Evolutionary conservation across 257 asterid species (phyloP).

Genomic region (Przewalskia tangutica): DNA sequence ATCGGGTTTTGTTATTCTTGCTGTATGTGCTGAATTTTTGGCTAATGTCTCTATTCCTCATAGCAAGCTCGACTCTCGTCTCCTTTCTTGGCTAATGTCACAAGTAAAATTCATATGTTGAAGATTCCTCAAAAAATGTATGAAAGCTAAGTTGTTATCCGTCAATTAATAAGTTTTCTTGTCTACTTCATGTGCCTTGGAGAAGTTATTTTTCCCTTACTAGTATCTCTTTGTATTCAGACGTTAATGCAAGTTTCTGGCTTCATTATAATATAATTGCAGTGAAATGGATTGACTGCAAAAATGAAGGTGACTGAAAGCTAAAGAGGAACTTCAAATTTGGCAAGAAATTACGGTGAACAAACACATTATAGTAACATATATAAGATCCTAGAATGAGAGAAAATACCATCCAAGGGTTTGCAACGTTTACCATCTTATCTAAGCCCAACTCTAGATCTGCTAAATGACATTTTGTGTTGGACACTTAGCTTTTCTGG

Average conservation of each 20-base stretch:
- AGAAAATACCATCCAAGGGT: neutral
- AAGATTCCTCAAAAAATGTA: neutral
- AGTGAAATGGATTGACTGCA: neutral
- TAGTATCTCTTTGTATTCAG: neutral
- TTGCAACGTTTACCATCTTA: neutral
- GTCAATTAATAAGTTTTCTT: neutral
- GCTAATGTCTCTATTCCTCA: neutral
- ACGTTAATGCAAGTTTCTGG: neutral
- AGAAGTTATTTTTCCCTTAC: neutral
- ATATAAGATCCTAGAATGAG: neutral
- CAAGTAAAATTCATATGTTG: neutral
- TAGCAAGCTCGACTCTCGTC: neutral
- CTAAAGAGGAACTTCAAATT: neutral
- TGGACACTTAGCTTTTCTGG: neutral
- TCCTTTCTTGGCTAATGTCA: neutral
- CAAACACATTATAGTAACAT: no score
- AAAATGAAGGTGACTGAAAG: neutral
- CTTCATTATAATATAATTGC: neutral
- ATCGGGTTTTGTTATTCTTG: neutral
- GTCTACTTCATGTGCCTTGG: neutral
- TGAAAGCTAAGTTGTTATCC: neutral
- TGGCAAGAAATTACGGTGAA: neutral
- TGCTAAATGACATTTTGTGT: neutral
- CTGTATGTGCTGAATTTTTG: conserved; percentile 1
- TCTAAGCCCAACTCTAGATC: neutral